Evolutionary conservation across 495 filamentous ascomycete genomes (phyloP).

Genomic region (Pseudomonodictys pantanalensis): DNA sequence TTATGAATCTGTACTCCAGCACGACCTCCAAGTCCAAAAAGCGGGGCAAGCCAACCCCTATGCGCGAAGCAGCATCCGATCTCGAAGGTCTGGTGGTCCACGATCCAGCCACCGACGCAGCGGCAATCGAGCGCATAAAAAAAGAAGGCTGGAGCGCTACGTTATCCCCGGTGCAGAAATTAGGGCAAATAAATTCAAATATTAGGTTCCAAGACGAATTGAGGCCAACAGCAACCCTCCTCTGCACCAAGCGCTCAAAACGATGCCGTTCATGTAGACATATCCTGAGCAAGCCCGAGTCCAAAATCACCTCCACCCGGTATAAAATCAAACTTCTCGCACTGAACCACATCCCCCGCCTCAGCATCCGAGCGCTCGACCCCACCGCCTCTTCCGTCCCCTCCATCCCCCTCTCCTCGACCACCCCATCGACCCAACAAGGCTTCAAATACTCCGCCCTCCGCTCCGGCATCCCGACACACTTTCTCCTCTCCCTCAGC

Average conservation of each 20-base stretch:
- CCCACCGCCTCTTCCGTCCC: not conserved
- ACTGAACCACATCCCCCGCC: slow-evolving; percentile 79
- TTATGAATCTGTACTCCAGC: slow-evolving; percentile 88
- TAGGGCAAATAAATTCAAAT: slow-evolving; percentile 46
- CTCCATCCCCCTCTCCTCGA: slow-evolving; percentile 20
- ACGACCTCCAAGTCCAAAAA: slow-evolving; percentile 64
- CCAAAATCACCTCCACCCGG: slow-evolving; percentile 77
- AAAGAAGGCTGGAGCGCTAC: slow-evolving; percentile 55
- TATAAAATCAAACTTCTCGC: slow-evolving; percentile 89
- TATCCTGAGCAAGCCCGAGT: slow-evolving; percentile 92
- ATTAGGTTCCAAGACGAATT: slow-evolving; percentile 63
- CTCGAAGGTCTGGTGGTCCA: slow-evolving; percentile 66
- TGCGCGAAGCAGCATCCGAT: slow-evolving; percentile 71
- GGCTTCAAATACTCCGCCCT: slow-evolving; percentile 51
- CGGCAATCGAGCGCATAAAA: slow-evolving; percentile 48
- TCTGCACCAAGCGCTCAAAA: slow-evolving; percentile 89
- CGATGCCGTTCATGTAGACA: slow-evolving; percentile 89
- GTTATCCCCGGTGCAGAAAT: slow-evolving; percentile 52
- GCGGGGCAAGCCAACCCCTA: slow-evolving; percentile 57
- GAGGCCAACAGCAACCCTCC: slow-evolving; percentile 72
- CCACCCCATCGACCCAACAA: slow-evolving; percentile 1
- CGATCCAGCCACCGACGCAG: slow-evolving; percentile 50
- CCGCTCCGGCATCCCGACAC: slow-evolving; percentile 64
- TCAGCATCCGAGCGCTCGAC: slow-evolving; percentile 46
- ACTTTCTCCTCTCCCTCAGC: slow-evolving; percentile 81